These are phyloP conservation scores for Auricularia auricula-judae DNA, from an alignment of 768 basidiomycete genomes.

Conservation along the genomic window DNA sequence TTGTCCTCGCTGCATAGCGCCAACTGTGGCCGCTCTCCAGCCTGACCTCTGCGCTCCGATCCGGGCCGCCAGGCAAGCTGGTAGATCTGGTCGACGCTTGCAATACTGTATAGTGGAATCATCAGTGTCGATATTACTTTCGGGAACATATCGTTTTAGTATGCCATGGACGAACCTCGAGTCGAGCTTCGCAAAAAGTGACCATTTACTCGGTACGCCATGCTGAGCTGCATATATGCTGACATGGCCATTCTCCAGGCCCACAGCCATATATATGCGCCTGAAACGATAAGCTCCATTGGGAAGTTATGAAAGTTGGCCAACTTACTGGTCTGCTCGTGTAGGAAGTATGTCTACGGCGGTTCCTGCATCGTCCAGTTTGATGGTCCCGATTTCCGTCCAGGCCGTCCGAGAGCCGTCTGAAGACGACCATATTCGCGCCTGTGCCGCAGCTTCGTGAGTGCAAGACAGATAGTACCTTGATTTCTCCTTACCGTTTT, in stretches of 20 bases:
- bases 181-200: not conserved
- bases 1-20: constrained; percentile 92
- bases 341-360: constrained; percentile 56
- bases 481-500: constrained; percentile 54
- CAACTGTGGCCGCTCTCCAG: constrained; percentile 34
- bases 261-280: constrained; percentile 57
- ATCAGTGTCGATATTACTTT: not conserved
- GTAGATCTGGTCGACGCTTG: constrained; percentile 73
- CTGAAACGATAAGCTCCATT: constrained; percentile 14
- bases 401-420: constrained; percentile 33
- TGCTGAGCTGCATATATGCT: constrained; percentile 24
- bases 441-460: constrained; percentile 31
- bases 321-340: constrained; percentile 26
- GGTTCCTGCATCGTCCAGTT: constrained; percentile 67
- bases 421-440: constrained; percentile 65
- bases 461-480: not conserved
- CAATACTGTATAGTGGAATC: constrained; percentile 31
- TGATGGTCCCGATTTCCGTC: constrained; percentile 49
- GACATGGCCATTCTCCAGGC: constrained; percentile 75
- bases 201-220: not conserved
- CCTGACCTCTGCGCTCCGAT: constrained; percentile 9
- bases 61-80: constrained; percentile 68
- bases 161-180: not conserved
- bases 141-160: not conserved
- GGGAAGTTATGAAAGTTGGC: not conserved